Percentiles rank a stretch among this genome's conserved stretches.
These are phyloP conservation scores for Podaxis sp. DNA, from an alignment of 768 basidiomycete genomes.

Conservation along the genomic window DNA sequence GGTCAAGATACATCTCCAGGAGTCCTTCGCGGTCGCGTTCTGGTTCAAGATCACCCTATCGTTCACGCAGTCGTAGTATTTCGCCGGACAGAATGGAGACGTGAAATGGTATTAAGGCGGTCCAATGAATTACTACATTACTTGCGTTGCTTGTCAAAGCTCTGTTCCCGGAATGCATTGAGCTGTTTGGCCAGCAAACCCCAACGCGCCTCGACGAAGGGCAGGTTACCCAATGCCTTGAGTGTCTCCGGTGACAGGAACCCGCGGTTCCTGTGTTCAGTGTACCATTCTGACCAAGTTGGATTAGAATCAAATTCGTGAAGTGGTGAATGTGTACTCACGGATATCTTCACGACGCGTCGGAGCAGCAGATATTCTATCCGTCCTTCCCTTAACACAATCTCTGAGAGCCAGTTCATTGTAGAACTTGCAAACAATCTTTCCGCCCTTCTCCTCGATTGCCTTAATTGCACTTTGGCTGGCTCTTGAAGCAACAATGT, in stretches of 20 bases:
- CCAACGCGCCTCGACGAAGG: conserved; percentile 73
- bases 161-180: conserved; percentile 51
- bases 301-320: conserved; percentile 9
- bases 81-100: conserved; percentile 57
- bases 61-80: conserved; percentile 58
- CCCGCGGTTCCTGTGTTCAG: conserved; percentile 69
- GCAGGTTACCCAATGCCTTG: conserved; percentile 46
- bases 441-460: conserved; percentile 79
- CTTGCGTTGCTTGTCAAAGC: conserved; percentile 42
- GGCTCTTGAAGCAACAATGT: conserved; percentile 81
- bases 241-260: conserved; percentile 67
- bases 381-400: conserved; percentile 68
- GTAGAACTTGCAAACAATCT: conserved; percentile 88
- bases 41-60: conserved; percentile 39
- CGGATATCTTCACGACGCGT: conserved; percentile 85
- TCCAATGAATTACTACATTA: conserved; percentile 17
- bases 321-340: conserved; percentile 37
- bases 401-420: conserved; percentile 84
- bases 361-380: conserved; percentile 74
- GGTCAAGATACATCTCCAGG: conserved; percentile 63
- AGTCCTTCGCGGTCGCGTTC: conserved; percentile 58
- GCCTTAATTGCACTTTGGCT: conserved; percentile 85
- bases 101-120: conserved; percentile 20
- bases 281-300: conserved; percentile 67
- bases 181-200: conserved; percentile 62